phyloP scores from a whole-genome alignment of 2,329 filamentous ascomycete species.

The Paecilomyces sp. region DNA sequence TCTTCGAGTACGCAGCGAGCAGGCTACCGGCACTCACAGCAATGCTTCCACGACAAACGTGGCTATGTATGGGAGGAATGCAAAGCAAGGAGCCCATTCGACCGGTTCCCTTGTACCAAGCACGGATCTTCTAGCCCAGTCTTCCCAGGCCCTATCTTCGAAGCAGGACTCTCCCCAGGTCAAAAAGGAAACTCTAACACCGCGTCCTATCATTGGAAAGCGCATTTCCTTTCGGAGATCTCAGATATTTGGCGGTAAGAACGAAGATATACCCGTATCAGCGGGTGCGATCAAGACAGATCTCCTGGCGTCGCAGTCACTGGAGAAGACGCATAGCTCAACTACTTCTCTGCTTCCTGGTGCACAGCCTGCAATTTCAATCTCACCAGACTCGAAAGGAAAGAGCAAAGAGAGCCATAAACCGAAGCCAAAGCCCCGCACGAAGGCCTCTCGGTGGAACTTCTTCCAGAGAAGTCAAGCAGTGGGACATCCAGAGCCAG shows the following conservation, averaged over 20 bases:
- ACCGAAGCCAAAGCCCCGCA: slow-evolving; percentile 18
- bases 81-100: slow-evolving; percentile 22
- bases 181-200: not conserved
- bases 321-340: not conserved
- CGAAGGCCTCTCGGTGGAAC: slow-evolving; percentile 47
- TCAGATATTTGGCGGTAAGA: not conserved
- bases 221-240: not conserved
- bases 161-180: slow-evolving; percentile 1
- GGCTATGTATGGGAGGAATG: slow-evolving; percentile 11
- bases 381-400: not conserved
- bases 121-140: slow-evolving; percentile 14
- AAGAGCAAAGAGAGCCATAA: slow-evolving; percentile 1
- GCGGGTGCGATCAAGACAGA: not conserved
- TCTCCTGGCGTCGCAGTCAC: not conserved
- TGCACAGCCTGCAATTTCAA: not conserved
- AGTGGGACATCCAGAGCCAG: slow-evolving; percentile 17
- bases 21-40: slow-evolving; percentile 30
- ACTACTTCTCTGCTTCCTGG: slow-evolving; percentile 4
- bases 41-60: slow-evolving; percentile 20
- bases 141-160: slow-evolving; percentile 1
- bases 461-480: slow-evolving; percentile 47
- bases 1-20: slow-evolving; percentile 31
- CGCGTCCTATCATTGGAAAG: not conserved
- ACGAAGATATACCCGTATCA: not conserved
- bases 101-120: slow-evolving; percentile 25